A percentile compares a stretch with the other conserved stretches of the same genome.
Evolutionary conservation across 2,329 filamentous ascomycete species (phyloP).

Genomic region (Teratosphaeria viscida): DNA sequence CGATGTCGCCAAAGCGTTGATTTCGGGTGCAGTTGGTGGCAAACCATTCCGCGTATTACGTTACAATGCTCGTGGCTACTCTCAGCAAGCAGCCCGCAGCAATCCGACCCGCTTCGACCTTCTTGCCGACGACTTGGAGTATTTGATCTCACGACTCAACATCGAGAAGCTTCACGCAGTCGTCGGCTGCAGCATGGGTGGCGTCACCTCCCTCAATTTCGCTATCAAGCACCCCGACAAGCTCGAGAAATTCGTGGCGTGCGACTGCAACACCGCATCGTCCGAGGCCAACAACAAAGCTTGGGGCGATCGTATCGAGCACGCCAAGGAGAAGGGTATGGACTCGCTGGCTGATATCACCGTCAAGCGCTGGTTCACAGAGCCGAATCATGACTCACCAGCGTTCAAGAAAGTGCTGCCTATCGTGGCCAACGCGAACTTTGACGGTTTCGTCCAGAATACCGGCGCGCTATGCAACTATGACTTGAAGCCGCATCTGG

Average conservation of each 20-base stretch:
- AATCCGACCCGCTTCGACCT: conserved; percentile 48
- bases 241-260: conserved; percentile 55
- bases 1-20: conserved; percentile 53
- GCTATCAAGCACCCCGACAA: conserved; percentile 55
- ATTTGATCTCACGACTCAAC: conserved; percentile 58
- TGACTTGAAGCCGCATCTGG: conserved; percentile 51
- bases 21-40: conserved; percentile 39
- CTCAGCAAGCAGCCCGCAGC: conserved; percentile 28
- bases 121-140: conserved; percentile 56
- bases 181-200: conserved; percentile 71
- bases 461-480: conserved; percentile 65
- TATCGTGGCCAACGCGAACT: conserved; percentile 59
- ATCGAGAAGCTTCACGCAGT: conserved; percentile 56
- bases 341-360: conserved; percentile 56
- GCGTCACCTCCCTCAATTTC: conserved; percentile 64
- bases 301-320: conserved; percentile 64
- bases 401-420: conserved; percentile 50
- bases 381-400: conserved; percentile 48
- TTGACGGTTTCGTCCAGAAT: conserved; percentile 57
- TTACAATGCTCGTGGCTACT: conserved; percentile 65
- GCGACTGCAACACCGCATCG: conserved; percentile 67
- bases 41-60: conserved; percentile 63
- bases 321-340: conserved; percentile 38
- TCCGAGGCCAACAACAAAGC: conserved; percentile 65
- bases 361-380: conserved; percentile 64